Percentiles rank a stretch among this genome's conserved stretches.
These are phyloP conservation scores for Chlorella sp. DNA, from an alignment of 139 green algal genomes.

Conservation along the genomic window DNA sequence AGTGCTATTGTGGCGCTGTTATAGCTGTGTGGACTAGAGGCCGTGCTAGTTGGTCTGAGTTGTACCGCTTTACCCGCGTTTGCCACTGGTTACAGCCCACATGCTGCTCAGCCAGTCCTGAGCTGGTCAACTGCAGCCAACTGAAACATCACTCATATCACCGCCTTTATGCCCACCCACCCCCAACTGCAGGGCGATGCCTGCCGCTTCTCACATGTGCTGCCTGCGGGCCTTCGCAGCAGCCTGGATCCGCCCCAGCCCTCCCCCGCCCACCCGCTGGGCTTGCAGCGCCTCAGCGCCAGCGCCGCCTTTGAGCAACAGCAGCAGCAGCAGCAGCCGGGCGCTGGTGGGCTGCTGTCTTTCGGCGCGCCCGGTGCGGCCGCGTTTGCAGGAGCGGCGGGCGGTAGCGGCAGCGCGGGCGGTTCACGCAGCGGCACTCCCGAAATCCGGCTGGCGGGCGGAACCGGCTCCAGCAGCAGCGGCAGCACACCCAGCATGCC, in stretches of 20 bases:
- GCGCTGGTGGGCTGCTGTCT: slow-evolving; percentile 5
- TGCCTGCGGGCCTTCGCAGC: not conserved
- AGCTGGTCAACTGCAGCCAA: too few relatives aligned
- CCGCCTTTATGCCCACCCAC: too few relatives aligned
- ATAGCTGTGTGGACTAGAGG: too few relatives aligned
- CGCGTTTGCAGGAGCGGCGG: slow-evolving; percentile 8
- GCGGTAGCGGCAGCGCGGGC: not conserved
- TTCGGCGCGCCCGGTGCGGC: slow-evolving; percentile 27
- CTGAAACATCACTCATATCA: too few relatives aligned
- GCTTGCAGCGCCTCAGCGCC: slow-evolving; percentile 24
- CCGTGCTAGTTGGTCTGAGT: too few relatives aligned
- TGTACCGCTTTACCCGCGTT: too few relatives aligned
- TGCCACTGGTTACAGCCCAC: too few relatives aligned
- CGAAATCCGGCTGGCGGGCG: not conserved
- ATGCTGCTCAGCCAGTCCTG: too few relatives aligned
- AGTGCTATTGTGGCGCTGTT: not conserved
- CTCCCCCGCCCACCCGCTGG: slow-evolving; percentile 7
- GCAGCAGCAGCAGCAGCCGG: slow-evolving; percentile 15
- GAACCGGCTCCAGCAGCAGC: not conserved
- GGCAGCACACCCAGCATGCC: not conserved
- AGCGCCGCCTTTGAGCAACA: not conserved
- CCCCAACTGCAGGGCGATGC: not conserved
- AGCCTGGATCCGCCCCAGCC: not conserved
- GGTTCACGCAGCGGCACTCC: not conserved
- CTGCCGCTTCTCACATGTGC: slow-evolving; percentile 14